phyloP scores from a whole-genome alignment of 306 rosid species.

The Rosa persica region DNA sequence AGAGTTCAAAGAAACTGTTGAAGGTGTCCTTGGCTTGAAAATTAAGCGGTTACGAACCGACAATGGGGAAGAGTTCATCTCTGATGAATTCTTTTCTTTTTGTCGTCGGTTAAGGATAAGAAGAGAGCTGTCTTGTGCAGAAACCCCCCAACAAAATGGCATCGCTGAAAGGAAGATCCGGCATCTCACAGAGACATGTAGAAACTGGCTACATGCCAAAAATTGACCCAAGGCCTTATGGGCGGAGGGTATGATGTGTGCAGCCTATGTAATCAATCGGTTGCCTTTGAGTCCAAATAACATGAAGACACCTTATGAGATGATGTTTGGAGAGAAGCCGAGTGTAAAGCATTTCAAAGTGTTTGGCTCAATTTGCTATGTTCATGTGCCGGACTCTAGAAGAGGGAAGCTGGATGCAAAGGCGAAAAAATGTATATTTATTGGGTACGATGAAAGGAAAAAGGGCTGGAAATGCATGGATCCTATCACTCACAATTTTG shows the following conservation, averaged over 20 bases:
- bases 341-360: not conserved
- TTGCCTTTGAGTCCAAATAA: not conserved
- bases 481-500: not conserved
- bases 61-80: conserved; percentile 3
- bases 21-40: not conserved
- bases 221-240: not conserved
- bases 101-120: not conserved
- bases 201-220: not conserved
- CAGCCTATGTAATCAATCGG: not conserved
- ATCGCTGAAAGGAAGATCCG: not conserved
- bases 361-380: conserved; percentile 13
- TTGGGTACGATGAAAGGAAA: conserved; percentile 2
- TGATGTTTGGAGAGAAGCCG: not conserved
- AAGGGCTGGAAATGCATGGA: conserved; percentile 21
- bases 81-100: not conserved
- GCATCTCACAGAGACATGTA: not conserved
- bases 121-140: conserved; percentile 1
- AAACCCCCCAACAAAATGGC: conserved; percentile 17
- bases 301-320: not conserved
- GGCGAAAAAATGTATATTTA: not conserved
- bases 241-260: not conserved
- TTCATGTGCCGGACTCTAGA: conserved; percentile 25
- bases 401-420: not conserved
- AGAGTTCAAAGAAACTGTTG: not conserved
- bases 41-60: not conserved